Evolutionary conservation across 1,284 basidiomycete genomes (phyloP), one percentile per base, ranked within the genome.

Genomic region (Ustilago lituana): DNA sequence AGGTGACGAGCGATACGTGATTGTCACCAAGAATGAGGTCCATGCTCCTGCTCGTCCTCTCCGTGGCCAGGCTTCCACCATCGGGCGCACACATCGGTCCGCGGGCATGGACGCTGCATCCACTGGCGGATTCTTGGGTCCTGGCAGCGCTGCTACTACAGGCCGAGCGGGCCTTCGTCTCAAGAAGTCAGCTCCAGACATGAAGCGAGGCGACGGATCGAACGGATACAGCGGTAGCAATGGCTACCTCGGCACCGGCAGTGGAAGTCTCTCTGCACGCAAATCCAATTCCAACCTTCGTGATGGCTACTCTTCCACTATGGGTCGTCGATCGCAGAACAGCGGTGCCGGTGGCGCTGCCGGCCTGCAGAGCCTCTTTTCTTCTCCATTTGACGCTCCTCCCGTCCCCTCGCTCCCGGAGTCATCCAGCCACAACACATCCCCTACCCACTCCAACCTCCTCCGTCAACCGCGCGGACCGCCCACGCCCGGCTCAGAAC

Each of bases 1-100:
- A 77, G 93, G 92, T 29, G 94, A 96, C 11, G 91, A 93, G 53
- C 86, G 94, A 62, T 91, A 93, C 81, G 95, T 94, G 14, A 91
- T 98, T 35, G 94, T 98, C 19, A 75, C 75, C 49, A 81, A 81
- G 64, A 73, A 75, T 23, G 77, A 79, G 50, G 62, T 73, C 22
- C 35, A 43, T 5, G 43, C 54, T 10, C 54, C 48, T 19, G 31
- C 49, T 5, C 57, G 60, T 44, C 66, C 78, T n/a, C 59, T 76
- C 23, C 66, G 77, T 38, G 47, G 46, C 17, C 76, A 77, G 41
- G 69, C 76, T 0, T 77, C 74, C 2, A 76, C 77, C 29, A 78
- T 78, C 24, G 72, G 77, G 4, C 60, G 77, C 5, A 64, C 68
- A 14, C 64, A 73, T 5, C 49, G 70, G 35, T 63, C 51, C 17